A percentile compares a stretch with the other conserved stretches of the same genome.
Evolutionary conservation across 1,284 basidiomycete genomes (phyloP).

Genomic region (Tilletiaria anomala): DNA sequence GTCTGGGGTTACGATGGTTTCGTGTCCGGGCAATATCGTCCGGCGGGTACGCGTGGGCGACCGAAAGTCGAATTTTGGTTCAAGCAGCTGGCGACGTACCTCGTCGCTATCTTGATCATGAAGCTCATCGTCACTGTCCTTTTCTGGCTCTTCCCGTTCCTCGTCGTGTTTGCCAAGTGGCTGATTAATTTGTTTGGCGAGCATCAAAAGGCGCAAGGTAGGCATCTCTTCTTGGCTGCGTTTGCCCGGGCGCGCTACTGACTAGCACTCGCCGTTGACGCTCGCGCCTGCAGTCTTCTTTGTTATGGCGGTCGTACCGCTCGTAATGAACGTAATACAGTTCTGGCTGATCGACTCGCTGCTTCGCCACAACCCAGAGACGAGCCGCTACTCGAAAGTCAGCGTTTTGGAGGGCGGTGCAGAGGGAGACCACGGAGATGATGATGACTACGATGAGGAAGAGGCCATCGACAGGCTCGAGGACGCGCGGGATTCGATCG

Average conservation of each 20-base stretch:
- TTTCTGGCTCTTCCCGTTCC: constrained; percentile 50
- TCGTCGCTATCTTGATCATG: constrained; percentile 54
- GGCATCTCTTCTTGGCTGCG: too few species aligned
- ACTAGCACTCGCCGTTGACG: too few species aligned
- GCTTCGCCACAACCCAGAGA: constrained; percentile 28
- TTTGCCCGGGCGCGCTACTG: too few species aligned
- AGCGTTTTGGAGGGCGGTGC: too few species aligned
- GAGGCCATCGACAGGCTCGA: too few species aligned
- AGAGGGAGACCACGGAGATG: too few species aligned
- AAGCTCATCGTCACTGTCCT: constrained; percentile 68
- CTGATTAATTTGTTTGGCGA: constrained; percentile 61
- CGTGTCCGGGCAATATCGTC: constrained; percentile 38
- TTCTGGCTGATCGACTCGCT: constrained; percentile 39
- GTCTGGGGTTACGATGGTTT: constrained; percentile 59
- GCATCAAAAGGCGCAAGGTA: constrained; percentile 40
- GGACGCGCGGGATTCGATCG: too few species aligned
- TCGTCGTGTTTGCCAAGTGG: constrained; percentile 65
- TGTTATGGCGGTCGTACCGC: constrained; percentile 82
- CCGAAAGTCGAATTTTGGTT: constrained; percentile 50
- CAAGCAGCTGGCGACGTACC: constrained; percentile 72
- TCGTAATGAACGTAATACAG: constrained; percentile 55
- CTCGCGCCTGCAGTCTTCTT: too few species aligned
- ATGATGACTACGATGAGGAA: too few species aligned
- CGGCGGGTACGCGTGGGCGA: constrained; percentile 1
- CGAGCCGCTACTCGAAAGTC: too few species aligned